Evolutionary conservation across 208 protist genomes (phyloP).

Genomic region (Acanthamoeba castellanii): DNA sequence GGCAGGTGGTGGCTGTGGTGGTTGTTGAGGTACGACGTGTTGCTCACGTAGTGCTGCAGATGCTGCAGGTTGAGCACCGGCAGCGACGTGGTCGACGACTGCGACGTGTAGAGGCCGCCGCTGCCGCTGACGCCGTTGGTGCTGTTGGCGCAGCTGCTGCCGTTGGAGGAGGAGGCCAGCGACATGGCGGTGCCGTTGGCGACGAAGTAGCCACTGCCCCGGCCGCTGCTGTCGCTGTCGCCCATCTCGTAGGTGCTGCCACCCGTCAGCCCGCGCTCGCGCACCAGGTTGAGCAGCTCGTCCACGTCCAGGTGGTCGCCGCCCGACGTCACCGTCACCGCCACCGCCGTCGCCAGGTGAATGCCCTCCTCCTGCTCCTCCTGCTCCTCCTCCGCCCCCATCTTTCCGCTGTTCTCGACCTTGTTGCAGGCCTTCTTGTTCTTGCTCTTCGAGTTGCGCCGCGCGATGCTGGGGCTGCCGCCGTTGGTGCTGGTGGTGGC

Average conservation of each 20-base stretch:
- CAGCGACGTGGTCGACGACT: neutral
- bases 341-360: conserved; percentile 2
- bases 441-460: neutral
- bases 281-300: neutral
- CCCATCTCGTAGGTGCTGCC: conserved; percentile 45
- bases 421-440: too few relatives aligned
- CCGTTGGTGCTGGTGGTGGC: neutral
- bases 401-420: neutral
- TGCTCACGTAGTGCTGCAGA: neutral
- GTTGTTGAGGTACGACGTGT: conserved; percentile 13
- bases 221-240: conserved; percentile 2
- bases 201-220: conserved; percentile 9
- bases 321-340: conserved; percentile 5
- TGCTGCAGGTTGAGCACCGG: neutral
- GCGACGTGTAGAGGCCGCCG: neutral
- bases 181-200: neutral
- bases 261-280: conserved; percentile 8
- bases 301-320: neutral
- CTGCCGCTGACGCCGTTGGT: neutral
- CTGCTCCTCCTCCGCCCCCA: neutral
- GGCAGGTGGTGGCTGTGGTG: conserved; percentile 21
- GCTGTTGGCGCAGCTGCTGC: conserved; percentile 18
- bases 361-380: neutral
- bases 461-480: neutral
- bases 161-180: neutral